Evolutionary conservation across 306 rosid genomes (phyloP).

Genomic region (Acmispon strigosus): DNA sequence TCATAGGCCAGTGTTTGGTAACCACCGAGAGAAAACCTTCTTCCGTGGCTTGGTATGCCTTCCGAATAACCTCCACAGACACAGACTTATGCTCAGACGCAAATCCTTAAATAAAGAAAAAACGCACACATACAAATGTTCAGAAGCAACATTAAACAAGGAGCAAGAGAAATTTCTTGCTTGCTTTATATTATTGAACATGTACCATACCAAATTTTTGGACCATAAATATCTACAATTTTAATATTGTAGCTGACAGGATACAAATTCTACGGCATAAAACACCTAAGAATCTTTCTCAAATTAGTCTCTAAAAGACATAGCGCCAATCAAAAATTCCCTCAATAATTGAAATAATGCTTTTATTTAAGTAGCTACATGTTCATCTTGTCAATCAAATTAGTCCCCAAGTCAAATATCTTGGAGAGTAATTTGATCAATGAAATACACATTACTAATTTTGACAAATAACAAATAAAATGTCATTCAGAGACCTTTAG

Average conservation of each 20-base stretch:
- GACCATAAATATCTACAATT: neutral
- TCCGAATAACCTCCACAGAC: constrained; percentile 80
- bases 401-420: too few relatives aligned
- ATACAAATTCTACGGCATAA: neutral
- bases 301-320: neutral
- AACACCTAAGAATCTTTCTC: neutral
- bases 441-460: too few relatives aligned
- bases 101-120: constrained; percentile 40
- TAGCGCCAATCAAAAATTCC: neutral
- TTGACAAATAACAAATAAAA: too few relatives aligned
- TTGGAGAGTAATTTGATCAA: too few relatives aligned
- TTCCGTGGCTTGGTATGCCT: constrained; percentile 91
- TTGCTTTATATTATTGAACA: neutral
- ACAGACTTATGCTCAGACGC: constrained; percentile 77
- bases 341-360: too few relatives aligned
- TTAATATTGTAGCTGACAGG: neutral
- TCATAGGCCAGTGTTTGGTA: constrained; percentile 71
- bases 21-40: constrained; percentile 83
- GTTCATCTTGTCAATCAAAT: too few relatives aligned
- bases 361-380: too few relatives aligned
- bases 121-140: neutral
- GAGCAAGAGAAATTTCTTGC: neutral
- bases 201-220: neutral
- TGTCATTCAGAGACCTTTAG: too few relatives aligned
- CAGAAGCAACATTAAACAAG: neutral